A percentile compares a stretch with the other conserved stretches of the same genome.
phyloP scores from a whole-genome alignment of 148 eudicot species.

The Amaranthus cruentus region DNA sequence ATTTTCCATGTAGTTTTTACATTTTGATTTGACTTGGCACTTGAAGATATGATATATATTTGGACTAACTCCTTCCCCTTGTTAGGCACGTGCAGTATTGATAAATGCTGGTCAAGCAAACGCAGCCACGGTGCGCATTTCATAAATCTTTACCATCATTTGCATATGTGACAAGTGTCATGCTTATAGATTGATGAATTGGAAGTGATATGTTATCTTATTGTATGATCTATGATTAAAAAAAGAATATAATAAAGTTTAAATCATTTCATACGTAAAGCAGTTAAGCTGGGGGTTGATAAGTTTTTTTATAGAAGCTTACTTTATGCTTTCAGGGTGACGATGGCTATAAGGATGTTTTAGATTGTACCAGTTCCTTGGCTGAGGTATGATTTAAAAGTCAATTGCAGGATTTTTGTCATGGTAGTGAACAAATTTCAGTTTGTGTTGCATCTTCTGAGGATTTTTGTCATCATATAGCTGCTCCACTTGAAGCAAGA shows the following conservation, averaged over 20 bases:
- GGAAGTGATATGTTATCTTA: not conserved
- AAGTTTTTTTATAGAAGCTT: not conserved
- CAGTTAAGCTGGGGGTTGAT: not conserved
- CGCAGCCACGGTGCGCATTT: slow-evolving; percentile 79
- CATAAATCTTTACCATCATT: not conserved
- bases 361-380: slow-evolving; percentile 72
- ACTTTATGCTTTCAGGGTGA: slow-evolving; percentile 60
- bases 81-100: slow-evolving; percentile 91
- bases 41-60: not conserved
- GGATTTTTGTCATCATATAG: slow-evolving; percentile 30
- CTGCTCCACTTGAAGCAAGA: slow-evolving; percentile 58
- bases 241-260: not conserved
- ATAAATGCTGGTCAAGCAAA: slow-evolving; percentile 99
- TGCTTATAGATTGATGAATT: not conserved
- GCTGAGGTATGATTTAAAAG: slow-evolving; percentile 47
- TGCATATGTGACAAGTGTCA: not conserved
- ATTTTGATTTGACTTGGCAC: not conserved
- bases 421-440: not conserved
- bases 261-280: too few species aligned
- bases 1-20: not conserved
- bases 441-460: not conserved
- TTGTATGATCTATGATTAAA: not conserved
- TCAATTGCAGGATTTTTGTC: slow-evolving; percentile 5
- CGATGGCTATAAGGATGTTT: slow-evolving; percentile 89
- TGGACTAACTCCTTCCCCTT: slow-evolving; percentile 1